Base-by-base conservation (phyloP, 164 flowering plant genomes). In the Sextonia rubra region DNA sequence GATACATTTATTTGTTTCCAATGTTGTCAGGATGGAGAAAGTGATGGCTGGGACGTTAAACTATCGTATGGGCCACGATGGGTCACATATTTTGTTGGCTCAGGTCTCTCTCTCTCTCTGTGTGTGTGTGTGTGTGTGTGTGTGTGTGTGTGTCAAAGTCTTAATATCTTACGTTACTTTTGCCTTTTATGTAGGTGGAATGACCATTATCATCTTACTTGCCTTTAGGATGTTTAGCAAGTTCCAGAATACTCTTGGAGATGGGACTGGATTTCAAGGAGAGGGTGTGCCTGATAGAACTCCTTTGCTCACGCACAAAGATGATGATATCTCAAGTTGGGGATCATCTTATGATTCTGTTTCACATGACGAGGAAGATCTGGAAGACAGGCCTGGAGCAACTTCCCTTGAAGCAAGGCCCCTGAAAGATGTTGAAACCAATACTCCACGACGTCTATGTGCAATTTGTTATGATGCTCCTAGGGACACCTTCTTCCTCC, bases 401-500 rank as follows among this genome's bases (percentile, higher is more conserved):
- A 74, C 60, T 71, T 71, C 83, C 23, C 66, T 61, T 1, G 89
- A 84, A 69, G 83, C 82, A 12, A 86, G 81, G 22, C 25, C 74
- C 25, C 18, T 65, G 32, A 80, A 74, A 70, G 92, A 89, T 47
- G 86, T 84, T 66, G 90, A 87, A 77, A 69, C 73, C 72, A 68
- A 78, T 52, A 85, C 72, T 64, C 78, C 79, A 7, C 84, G 85
- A 5, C 88, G 90, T 47, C 86, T 86, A 23, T 94, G 98, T 83
- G 92, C 80, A n/a, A 87, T 91, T 60, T 93, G 97, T 77, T 91
- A 83, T 69, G 92, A 90, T 83, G 88, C 91, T 77, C 91, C 91
- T 6, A 88, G 92, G 72, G 93, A 94, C 78, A 83, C 96, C 82
- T 94, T 94, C 86, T 94, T 94, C 82, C 89, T 94, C 76, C 96